Evolutionary conservation across 176 grass and related monocot genomes (phyloP).

Genomic region (Pharus latifolius): DNA sequence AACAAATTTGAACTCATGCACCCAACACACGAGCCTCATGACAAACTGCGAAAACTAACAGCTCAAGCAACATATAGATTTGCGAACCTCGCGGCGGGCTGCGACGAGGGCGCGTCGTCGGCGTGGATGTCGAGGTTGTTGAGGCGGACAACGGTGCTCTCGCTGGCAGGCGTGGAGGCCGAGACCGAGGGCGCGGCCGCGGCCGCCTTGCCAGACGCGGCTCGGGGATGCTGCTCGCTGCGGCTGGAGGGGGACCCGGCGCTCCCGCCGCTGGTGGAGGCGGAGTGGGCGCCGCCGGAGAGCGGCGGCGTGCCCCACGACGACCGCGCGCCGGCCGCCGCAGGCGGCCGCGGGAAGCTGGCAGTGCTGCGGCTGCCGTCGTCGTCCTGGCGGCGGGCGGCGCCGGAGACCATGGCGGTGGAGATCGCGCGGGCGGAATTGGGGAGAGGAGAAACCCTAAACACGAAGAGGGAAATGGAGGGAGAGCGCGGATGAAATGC

Average conservation of each 20-base stretch:
- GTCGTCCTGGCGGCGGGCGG: background rate
- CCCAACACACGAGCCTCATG: background rate
- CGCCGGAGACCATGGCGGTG: constrained; percentile 23
- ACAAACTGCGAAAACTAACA: background rate
- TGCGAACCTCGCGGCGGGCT: constrained; percentile 52
- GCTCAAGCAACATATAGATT: background rate
- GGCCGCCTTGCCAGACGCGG: constrained; percentile 9
- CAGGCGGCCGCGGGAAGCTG: background rate
- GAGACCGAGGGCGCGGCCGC: constrained; percentile 30
- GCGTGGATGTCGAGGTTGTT: constrained; percentile 56
- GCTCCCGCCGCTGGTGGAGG: constrained; percentile 52
- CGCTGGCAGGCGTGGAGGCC: constrained; percentile 64
- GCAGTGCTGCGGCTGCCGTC: background rate
- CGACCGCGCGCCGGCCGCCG: background rate
- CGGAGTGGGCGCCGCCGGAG: constrained; percentile 51
- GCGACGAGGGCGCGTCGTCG: constrained; percentile 58
- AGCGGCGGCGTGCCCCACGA: background rate
- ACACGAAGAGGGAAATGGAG: constrained; percentile 12
- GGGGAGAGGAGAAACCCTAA: constrained; percentile 43
- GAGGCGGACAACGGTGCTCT: constrained; percentile 61
- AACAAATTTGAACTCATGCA: background rate
- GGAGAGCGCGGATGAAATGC: constrained; percentile 34
- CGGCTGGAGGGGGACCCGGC: constrained; percentile 50
- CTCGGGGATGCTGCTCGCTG: constrained; percentile 38
- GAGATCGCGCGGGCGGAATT: constrained; percentile 10